A percentile compares a stretch with the other conserved stretches of the same genome.
phyloP scores from a whole-genome alignment of 495 filamentous ascomycete species.

The Gamarada debralockiae region DNA sequence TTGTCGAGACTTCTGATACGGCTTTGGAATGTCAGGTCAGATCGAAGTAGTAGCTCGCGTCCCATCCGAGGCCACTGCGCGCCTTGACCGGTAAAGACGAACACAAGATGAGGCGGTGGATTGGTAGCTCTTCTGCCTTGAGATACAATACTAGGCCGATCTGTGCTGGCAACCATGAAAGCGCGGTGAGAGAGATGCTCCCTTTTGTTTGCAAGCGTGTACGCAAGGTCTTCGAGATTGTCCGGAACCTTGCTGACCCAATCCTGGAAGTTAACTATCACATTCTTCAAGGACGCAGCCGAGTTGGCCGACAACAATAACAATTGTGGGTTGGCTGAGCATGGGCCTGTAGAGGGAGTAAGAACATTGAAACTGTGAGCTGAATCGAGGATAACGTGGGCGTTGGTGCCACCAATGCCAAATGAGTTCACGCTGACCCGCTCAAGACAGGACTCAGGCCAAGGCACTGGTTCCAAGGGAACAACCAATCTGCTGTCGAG shows the following conservation, averaged over 20 bases:
- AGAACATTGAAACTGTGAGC: conserved; percentile 24
- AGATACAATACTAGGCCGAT: background rate
- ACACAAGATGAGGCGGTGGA: background rate
- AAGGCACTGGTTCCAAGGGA: conserved; percentile 8
- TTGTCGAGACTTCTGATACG: background rate
- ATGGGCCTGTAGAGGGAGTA: background rate
- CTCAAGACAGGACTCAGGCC: conserved; percentile 3
- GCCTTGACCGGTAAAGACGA: conserved; percentile 28
- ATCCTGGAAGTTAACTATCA: background rate
- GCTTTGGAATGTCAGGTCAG: background rate
- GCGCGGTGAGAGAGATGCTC: conserved; percentile 24
- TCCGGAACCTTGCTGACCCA: conserved; percentile 17
- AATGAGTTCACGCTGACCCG: conserved; percentile 33
- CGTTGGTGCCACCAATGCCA: conserved; percentile 57
- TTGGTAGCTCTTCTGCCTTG: background rate
- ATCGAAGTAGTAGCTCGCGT: conserved; percentile 40
- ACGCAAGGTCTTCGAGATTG: conserved; percentile 21
- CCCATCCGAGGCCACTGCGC: conserved; percentile 57
- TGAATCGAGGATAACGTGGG: conserved; percentile 52
- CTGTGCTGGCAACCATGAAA: conserved; percentile 15
- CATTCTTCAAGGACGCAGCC: background rate
- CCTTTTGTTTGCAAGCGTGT: conserved; percentile 26
- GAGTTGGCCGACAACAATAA: background rate
- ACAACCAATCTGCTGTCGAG: conserved; percentile 29
- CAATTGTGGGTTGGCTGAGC: background rate